These are phyloP conservation scores for Cucurbitaria berberidis DNA, from an alignment of 2,329 filamentous ascomycete genomes.

Conservation along the genomic window DNA sequence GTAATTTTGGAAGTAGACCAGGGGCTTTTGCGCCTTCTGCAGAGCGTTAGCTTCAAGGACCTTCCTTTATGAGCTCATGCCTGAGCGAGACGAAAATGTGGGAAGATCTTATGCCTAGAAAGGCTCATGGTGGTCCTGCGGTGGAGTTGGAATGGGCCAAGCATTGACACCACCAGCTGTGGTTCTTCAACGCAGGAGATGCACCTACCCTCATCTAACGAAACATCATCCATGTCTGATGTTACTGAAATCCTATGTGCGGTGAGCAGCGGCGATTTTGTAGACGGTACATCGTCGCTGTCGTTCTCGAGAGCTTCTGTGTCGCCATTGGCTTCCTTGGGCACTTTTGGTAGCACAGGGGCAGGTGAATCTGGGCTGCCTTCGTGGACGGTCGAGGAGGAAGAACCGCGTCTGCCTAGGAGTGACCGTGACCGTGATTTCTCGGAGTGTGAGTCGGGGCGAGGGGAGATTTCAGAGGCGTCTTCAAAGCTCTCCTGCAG, in stretches of 20 bases:
- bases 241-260: conserved; percentile 62
- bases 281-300: conserved; percentile 25
- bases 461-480: conserved; percentile 65
- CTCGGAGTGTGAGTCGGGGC: conserved; percentile 50
- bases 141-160: neutral
- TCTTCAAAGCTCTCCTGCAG: conserved; percentile 81
- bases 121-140: neutral
- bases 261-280: conserved; percentile 61
- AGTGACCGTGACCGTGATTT: conserved; percentile 62
- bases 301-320: conserved; percentile 19
- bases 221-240: conserved; percentile 68
- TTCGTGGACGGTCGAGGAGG: conserved; percentile 38
- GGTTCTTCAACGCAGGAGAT: conserved; percentile 13
- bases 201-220: conserved; percentile 64
- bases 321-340: conserved; percentile 13
- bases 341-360: conserved; percentile 24
- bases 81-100: neutral
- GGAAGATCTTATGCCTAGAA: neutral
- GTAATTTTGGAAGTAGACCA: conserved; percentile 57
- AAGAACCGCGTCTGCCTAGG: conserved; percentile 42
- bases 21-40: conserved; percentile 37
- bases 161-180: conserved; percentile 6
- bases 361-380: conserved; percentile 26
- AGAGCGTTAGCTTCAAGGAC: conserved; percentile 21
- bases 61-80: neutral